A percentile compares a stretch with the other conserved stretches of the same genome.
phyloP scores from a whole-genome alignment of 2,329 filamentous ascomycete genomes.

The Sarocladiaceae sp. region DNA sequence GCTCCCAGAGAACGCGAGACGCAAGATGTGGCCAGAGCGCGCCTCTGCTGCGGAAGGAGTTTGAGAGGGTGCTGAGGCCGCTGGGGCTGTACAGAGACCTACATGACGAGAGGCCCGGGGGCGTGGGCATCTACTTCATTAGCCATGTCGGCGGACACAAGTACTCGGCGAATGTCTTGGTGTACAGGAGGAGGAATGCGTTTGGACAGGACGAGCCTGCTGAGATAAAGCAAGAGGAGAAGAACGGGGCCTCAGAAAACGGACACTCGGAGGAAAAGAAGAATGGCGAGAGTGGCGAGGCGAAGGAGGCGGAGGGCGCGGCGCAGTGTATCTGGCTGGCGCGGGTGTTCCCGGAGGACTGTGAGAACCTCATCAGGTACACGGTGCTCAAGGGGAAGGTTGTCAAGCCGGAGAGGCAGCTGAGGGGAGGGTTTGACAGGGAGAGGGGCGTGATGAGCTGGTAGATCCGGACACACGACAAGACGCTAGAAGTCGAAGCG shows the following conservation, averaged over 20 bases:
- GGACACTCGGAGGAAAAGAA: too few species aligned
- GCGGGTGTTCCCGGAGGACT: conserved; percentile 77
- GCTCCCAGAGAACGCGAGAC: conserved; percentile 90
- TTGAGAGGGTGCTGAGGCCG: conserved; percentile 81
- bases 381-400: conserved; percentile 92
- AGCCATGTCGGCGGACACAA: conserved; percentile 96
- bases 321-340: conserved; percentile 92
- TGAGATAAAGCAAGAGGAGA: conserved; percentile 8
- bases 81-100: conserved; percentile 81
- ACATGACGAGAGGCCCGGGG: conserved; percentile 81
- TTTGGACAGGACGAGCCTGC: conserved; percentile 45
- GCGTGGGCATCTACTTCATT: conserved; percentile 94
- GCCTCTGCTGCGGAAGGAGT: conserved; percentile 78
- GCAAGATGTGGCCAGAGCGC: conserved; percentile 92
- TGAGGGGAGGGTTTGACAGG: conserved; percentile 87
- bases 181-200: conserved; percentile 65
- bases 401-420: conserved; percentile 78
- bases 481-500: too few species aligned
- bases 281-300: conserved; percentile 18
- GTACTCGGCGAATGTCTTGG: conserved; percentile 88
- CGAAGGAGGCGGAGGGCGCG: conserved; percentile 45
- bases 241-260: conserved; percentile 18
- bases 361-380: conserved; percentile 83
- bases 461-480: too few species aligned
- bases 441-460: conserved; percentile 77